Evolutionary conservation across 73 alveolate species (phyloP), one percentile per base, ranked within the genome.

Genomic region (Paramecium biaurelia): DNA sequence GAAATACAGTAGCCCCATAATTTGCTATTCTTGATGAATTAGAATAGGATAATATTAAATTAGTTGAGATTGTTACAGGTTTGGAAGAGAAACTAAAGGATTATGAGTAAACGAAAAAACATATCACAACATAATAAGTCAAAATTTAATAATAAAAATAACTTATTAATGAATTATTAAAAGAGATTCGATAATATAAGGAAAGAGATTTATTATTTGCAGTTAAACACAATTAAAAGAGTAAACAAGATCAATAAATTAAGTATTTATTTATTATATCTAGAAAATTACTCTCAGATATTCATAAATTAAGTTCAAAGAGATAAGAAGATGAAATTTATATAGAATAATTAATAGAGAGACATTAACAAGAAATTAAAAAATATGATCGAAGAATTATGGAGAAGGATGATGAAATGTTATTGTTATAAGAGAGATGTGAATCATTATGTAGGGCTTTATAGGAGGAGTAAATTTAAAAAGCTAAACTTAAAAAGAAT

Each of bases 141-240:
- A 26, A 32, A 30, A 63, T 63, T 63, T 32, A 63, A n/a, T 32
- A 63, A 63, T 32, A 63, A 32, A 30, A 63, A 26, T 63, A 63
- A 32, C 84, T 63, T 14, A 63, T 63, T 30, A 32, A 1, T 30
- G 49, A 63, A 63, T 63, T 63, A 12, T 63, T 26, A 32, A 63
- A 32, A 12, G 84, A 63, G 28, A 63, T 63, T 63, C 21, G 84
- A 14, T 63, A 63, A 32, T 63, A 30, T 9, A 63, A 63, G 26
- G 84, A 63, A 63, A 63, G 84, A 32, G 84, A 63, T 63, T 63
- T 63, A 26, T 63, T 63, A 30, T 63, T 63, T 32, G 84, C 84
- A 10, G 84, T 11, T 9, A 63, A 63, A 63, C 84, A 63, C 26
- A 63, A 63, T 63, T 30, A 63, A 32, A 63, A 63, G 26, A 63